phyloP scores from a whole-genome alignment of 306 rosid species.

The Castanopsis chinensis region DNA sequence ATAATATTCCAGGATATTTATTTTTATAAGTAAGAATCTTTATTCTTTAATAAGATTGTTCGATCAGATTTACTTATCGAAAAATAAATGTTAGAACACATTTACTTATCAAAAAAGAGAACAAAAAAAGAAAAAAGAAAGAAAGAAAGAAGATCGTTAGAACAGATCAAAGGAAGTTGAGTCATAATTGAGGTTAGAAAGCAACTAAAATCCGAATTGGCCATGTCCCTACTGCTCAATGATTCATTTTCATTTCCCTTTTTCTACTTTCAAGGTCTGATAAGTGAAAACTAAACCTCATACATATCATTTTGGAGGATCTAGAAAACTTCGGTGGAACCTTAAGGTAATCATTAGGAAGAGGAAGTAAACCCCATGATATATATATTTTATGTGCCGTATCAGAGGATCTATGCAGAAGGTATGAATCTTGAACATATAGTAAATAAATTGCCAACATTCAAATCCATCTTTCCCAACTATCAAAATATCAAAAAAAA shows the following conservation, averaged over 20 bases:
- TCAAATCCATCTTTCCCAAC: too few relatives aligned
- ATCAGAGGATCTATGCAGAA: not conserved
- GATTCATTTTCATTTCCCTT: not conserved
- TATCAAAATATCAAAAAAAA: not conserved
- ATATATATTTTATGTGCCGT: not conserved
- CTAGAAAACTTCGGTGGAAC: not conserved
- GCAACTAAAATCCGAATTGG: not conserved
- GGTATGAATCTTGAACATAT: not conserved
- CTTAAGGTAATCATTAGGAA: not conserved
- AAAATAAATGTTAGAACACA: too few relatives aligned
- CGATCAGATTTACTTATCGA: too few relatives aligned
- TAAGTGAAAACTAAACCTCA: not conserved
- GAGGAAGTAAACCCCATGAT: not conserved
- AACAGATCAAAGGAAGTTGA: too few relatives aligned
- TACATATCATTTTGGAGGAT: not conserved
- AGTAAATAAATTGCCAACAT: too few relatives aligned
- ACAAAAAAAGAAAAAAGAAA: too few relatives aligned
- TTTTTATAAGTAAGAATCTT: too few relatives aligned
- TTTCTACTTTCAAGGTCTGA: not conserved
- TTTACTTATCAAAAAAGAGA: too few relatives aligned
- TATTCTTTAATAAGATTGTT: too few relatives aligned
- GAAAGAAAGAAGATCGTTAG: too few relatives aligned
- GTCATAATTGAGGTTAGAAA: not conserved
- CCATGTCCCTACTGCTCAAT: not conserved
- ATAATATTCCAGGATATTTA: too few relatives aligned